phyloP scores from a whole-genome alignment of 495 filamentous ascomycete species.

The Annulohypoxylon moriforme region DNA sequence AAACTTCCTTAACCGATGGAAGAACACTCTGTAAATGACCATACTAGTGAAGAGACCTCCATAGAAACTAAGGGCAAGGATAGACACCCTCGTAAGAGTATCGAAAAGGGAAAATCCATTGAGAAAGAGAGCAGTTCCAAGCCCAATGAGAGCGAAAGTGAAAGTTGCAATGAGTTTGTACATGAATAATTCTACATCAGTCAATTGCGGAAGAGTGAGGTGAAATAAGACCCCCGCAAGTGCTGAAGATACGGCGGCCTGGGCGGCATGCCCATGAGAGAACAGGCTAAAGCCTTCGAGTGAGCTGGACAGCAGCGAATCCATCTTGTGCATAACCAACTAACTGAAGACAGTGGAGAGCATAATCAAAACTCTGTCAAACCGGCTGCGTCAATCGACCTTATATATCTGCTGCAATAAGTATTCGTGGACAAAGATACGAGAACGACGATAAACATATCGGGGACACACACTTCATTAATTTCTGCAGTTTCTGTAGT shows the following conservation, averaged over 20 bases:
- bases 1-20: slow-evolving; percentile 59
- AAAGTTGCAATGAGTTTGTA: slow-evolving; percentile 1
- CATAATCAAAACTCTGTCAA: not conserved
- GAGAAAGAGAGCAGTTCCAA: not conserved
- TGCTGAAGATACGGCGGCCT: not conserved
- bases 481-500: not conserved
- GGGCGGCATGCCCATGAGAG: not conserved
- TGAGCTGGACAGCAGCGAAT: not conserved
- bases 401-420: not conserved
- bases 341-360: not conserved
- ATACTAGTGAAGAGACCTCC: slow-evolving; percentile 56
- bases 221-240: slow-evolving; percentile 26
- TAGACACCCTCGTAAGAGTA: not conserved
- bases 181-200: slow-evolving; percentile 18
- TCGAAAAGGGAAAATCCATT: slow-evolving; percentile 4
- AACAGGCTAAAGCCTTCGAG: slow-evolving; percentile 11
- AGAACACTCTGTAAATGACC: slow-evolving; percentile 56
- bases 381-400: not conserved
- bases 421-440: not conserved
- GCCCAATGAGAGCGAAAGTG: not conserved
- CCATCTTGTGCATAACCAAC: slow-evolving; percentile 2
- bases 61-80: slow-evolving; percentile 15
- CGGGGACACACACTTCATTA: not conserved
- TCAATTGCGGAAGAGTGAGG: slow-evolving; percentile 6
- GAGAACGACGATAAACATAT: not conserved